These are phyloP conservation scores for Dendrocalamus sinicus DNA, from an alignment of 176 grass and related monocot species.

Conservation along the genomic window DNA sequence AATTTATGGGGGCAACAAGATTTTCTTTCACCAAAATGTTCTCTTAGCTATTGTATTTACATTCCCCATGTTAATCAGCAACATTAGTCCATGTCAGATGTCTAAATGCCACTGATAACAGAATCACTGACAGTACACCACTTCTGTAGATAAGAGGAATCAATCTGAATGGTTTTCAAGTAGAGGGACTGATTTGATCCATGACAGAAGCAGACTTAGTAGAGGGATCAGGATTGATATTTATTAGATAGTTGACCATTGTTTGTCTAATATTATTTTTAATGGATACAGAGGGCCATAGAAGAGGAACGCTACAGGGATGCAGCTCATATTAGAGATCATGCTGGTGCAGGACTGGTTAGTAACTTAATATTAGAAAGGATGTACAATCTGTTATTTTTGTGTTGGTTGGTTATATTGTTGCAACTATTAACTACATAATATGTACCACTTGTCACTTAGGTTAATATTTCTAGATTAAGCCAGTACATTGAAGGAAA, in stretches of 20 bases:
- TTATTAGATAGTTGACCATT: slow-evolving; percentile 34
- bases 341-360: slow-evolving; percentile 81
- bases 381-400: slow-evolving; percentile 8
- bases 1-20: slow-evolving; percentile 23
- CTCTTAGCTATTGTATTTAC: slow-evolving; percentile 23
- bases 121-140: not conserved
- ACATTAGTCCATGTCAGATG: slow-evolving; percentile 10
- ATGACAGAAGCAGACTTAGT: not conserved
- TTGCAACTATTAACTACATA: slow-evolving; percentile 21
- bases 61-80: not conserved
- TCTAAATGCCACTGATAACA: not conserved
- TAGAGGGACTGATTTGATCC: slow-evolving; percentile 15
- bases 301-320: slow-evolving; percentile 79
- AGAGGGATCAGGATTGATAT: not conserved
- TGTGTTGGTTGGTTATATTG: not conserved
- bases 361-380: slow-evolving; percentile 35
- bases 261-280: slow-evolving; percentile 42
- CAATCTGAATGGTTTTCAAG: not conserved
- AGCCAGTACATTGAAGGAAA: not conserved
- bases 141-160: slow-evolving; percentile 11
- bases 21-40: not conserved
- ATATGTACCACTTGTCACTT: not conserved
- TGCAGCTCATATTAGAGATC: slow-evolving; percentile 83
- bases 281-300: slow-evolving; percentile 66
- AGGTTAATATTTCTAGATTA: slow-evolving; percentile 29